Base-by-base conservation (phyloP, 1,139 yeast species). In the Candida frijolesensis region DNA sequence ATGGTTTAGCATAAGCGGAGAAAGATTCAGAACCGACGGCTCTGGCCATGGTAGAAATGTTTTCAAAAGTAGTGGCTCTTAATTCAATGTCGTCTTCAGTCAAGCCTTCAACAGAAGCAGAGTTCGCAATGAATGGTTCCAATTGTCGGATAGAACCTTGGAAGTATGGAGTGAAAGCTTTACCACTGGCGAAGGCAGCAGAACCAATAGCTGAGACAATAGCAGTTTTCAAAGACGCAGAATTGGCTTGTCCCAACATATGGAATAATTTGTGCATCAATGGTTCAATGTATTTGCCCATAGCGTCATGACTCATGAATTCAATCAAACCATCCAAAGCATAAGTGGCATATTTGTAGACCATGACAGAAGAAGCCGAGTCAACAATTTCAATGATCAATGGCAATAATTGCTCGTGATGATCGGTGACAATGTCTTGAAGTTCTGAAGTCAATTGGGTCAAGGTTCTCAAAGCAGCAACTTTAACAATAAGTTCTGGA, bases 181-280 rank as follows among this genome's bases (percentile, higher is more conserved):
- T 86, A 69, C 97, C 97, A 48, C 96, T 85, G 50, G 99, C 96
- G 63, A 87, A 91, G 39, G 99, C 99, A 54, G 97, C 90, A 38
- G 98, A 91, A 51, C 98, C 98, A 65, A 94, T 89, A 37, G 98
- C 97, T 51, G 96, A 89, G 52, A 94, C 97, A 63, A 94, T 89
- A 49, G 96, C 89, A 46, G 94, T 80, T 74, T 88, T 89, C 66
- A 94, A 81, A 44, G 87, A 80, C 4, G 85, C 76, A 37, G 90
- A 76, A 59, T 82, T 79, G 38, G 87, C 84, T 59, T 78, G 76
- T 61, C 83, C 86, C 62, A 94, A 82, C 87, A 94, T 86, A 54
- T 80, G 83, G 76, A 91, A 84, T 60, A 95, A 80, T 64, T 92
- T 89, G 71, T 89, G 89, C 87, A 92, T 90, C 69, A 94, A 82